A percentile compares a stretch with the other conserved stretches of the same genome.
Conservation (phyloP, 2,329 filamentous ascomycete genomes). For the Aurifilum marmelostoma region DNA sequence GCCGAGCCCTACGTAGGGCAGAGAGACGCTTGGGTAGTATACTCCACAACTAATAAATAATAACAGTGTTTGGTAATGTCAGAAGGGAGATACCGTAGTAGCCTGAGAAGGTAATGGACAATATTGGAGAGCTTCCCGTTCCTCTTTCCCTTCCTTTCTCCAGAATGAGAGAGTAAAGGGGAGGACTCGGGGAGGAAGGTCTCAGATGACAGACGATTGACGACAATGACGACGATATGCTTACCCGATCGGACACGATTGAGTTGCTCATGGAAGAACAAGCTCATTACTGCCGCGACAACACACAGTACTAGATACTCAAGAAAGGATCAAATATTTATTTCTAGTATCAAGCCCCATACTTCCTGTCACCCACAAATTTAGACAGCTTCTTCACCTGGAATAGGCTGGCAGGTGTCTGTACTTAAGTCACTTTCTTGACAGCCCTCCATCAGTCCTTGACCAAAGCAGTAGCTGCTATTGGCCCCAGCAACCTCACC, state of each 20-base stretch:
- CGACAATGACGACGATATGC: background rate
- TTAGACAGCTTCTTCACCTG: background rate
- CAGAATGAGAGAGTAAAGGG: background rate
- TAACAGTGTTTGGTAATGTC: background rate
- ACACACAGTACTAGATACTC: background rate
- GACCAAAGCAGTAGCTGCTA: conserved; percentile 12
- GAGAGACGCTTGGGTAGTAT: background rate
- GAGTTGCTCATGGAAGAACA: background rate
- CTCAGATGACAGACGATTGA: background rate
- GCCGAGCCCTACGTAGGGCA: background rate
- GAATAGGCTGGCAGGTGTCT: background rate
- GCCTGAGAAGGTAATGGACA: no score
- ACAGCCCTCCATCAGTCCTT: background rate
- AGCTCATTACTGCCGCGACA: no score
- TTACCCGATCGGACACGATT: background rate
- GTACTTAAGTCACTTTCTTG: background rate
- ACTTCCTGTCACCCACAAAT: background rate
- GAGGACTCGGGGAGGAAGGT: background rate
- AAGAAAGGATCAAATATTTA: background rate
- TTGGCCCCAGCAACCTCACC: no score
- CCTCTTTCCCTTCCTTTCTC: background rate
- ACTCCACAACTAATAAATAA: background rate
- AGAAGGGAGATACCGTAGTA: background rate
- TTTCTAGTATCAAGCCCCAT: background rate
- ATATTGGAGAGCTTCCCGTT: background rate